phyloP scores from a whole-genome alignment of 1,139 yeast species.

The Yamadazyma buinensis region DNA sequence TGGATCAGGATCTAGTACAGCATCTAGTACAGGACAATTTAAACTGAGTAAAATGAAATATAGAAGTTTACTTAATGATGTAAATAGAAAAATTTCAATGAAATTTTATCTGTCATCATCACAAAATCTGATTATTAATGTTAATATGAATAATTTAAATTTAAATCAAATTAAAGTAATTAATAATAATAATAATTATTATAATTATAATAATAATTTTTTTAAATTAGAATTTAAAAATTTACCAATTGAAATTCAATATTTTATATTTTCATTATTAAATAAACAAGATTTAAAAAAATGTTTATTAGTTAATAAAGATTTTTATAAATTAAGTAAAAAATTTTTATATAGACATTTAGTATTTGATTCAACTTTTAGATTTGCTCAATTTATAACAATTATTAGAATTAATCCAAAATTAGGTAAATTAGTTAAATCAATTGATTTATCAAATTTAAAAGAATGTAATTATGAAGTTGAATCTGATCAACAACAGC shows the following conservation, averaged over 20 bases:
- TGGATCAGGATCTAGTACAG: background rate
- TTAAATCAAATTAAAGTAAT: background rate
- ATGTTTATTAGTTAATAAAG: slow-evolving; percentile 49
- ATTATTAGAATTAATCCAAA: slow-evolving; percentile 51
- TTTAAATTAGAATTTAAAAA: slow-evolving; percentile 13
- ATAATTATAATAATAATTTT: no score
- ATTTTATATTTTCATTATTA: slow-evolving; percentile 29
- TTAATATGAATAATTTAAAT: background rate
- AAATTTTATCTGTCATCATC: no score
- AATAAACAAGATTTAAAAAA: slow-evolving; percentile 23
- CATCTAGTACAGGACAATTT: background rate
- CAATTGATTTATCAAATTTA: slow-evolving; percentile 54
- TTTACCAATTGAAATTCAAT: slow-evolving; percentile 36
- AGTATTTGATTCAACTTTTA: slow-evolving; percentile 59
- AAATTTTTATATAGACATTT: slow-evolving; percentile 54
- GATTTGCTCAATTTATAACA: slow-evolving; percentile 76
- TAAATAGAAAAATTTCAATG: slow-evolving; percentile 24
- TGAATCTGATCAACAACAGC: slow-evolving; percentile 19
- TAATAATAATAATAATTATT: background rate
- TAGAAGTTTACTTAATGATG: slow-evolving; percentile 40
- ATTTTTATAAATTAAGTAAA: slow-evolving; percentile 50
- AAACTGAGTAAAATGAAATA: slow-evolving; percentile 39
- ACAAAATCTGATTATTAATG: no score
- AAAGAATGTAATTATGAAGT: slow-evolving; percentile 41
- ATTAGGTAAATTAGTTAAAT: slow-evolving; percentile 53